Base-by-base conservation (phyloP, 805 yeast genomes). In the Candida ulmi region DNA sequence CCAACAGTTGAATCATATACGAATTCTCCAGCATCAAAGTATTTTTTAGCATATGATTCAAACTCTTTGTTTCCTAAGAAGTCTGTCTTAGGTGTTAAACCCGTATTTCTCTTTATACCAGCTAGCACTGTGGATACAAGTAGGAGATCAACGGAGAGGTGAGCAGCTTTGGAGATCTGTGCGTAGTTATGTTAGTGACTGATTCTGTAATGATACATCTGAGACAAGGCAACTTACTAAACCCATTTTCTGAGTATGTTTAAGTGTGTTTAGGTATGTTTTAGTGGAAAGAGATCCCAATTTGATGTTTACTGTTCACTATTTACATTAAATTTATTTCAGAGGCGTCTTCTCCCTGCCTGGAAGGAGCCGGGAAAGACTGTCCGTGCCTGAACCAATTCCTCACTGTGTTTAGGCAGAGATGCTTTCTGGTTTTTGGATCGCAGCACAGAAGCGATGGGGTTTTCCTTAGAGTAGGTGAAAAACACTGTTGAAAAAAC, bases 1-100 rank as follows among this genome's bases (percentile, higher is more conserved):
- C 84, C 82, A 11, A 83, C 81, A 17, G 83, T 67, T 40, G 76
- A 73, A 55, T 88, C 96, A 48, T 82, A 79, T 3, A 83, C 64
- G 60, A 79, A 78, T 55, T 93, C 99, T n/a, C 99, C 99, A 23
- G 81, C 57, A 38, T 78, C 83, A 46, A 93, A 70, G 57, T 90
- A 93, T 55, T 78, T 81, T 27, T 65, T 63, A 5, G 81, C 66
- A 50, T 78, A 79, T 29, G 66, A 63, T 47, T 69, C 71, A 5
- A 74, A 60, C 8, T 74, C 73, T 16, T 65, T 62, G 40, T 70
- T 68, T 11, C 63, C 61, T 16, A 79, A 52, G 1, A 61, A 34
- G 11, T 74, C 75, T 11, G 75, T 47, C 51, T 82, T 74, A 27
- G 81, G 79, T 1, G 77, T 72, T 21, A 83, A 62, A 0, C 93